A percentile compares a stretch with the other conserved stretches of the same genome.
Conservation (phyloP, 495 filamentous ascomycete species). For the Neurospora sp. region DNA sequence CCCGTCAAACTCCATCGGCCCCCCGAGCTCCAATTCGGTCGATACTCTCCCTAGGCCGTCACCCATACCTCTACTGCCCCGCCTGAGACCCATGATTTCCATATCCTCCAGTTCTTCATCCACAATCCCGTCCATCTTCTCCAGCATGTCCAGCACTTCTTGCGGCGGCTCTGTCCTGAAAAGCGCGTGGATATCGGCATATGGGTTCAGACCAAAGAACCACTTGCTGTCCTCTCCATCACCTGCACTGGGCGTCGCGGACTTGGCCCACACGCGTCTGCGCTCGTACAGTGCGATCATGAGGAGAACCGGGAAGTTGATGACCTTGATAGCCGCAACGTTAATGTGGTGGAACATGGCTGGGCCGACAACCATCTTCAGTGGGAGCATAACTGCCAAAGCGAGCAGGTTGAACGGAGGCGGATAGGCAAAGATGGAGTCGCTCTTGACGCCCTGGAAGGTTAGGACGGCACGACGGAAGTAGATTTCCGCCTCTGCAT, state of each 20-base stretch:
- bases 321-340: conserved; percentile 40
- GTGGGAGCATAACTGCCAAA: conserved; percentile 43
- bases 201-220: conserved; percentile 41
- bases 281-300: conserved; percentile 45
- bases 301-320: conserved; percentile 48
- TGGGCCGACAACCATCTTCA: conserved; percentile 44
- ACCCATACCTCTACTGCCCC: background rate
- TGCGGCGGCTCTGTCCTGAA: conserved; percentile 51
- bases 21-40: background rate
- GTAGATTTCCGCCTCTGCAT: conserved; percentile 51
- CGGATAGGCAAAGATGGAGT: conserved; percentile 52
- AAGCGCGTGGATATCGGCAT: conserved; percentile 50
- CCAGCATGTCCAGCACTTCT: conserved; percentile 29
- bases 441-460: conserved; percentile 55
- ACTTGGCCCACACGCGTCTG: conserved; percentile 24
- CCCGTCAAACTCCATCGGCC: background rate
- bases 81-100: background rate
- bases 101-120: background rate
- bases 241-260: conserved; percentile 5
- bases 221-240: conserved; percentile 31
- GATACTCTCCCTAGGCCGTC: background rate
- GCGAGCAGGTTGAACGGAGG: conserved; percentile 57
- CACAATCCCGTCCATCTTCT: conserved; percentile 17
- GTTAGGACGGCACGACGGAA: conserved; percentile 54
- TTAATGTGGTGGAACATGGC: conserved; percentile 54